Evolutionary conservation across 2,329 filamentous ascomycete species (phyloP).

Genomic region (Penicillium capsulatum): DNA sequence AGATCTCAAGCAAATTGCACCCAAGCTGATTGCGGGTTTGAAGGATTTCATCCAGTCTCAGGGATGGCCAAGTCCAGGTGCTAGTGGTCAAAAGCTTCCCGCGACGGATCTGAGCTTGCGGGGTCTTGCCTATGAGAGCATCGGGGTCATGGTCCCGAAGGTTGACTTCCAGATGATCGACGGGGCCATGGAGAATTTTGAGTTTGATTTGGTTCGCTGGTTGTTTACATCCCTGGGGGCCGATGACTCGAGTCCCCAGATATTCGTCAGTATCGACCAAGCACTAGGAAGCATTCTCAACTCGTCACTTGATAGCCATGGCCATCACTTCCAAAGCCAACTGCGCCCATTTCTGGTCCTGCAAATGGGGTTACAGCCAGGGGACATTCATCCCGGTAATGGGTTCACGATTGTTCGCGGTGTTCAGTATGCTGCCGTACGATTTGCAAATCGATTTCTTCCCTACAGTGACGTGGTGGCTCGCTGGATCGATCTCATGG

Average conservation of each 20-base stretch:
- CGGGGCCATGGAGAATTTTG: constrained; percentile 43
- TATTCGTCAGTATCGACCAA: constrained; percentile 84
- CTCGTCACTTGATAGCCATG: constrained; percentile 49
- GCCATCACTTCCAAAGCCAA: constrained; percentile 40
- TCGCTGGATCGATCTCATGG: constrained; percentile 84
- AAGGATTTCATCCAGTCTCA: constrained; percentile 71
- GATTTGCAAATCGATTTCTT: constrained; percentile 86
- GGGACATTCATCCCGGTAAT: constrained; percentile 36
- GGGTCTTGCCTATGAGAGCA: constrained; percentile 81
- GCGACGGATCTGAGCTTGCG: constrained; percentile 64
- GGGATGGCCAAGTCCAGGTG: constrained; percentile 69
- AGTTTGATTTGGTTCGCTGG: constrained; percentile 60
- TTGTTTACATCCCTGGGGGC: constrained; percentile 78
- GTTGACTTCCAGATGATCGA: constrained; percentile 36
- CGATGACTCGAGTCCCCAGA: constrained; percentile 67
- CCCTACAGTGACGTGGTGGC: constrained; percentile 73
- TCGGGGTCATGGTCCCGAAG: constrained; percentile 67
- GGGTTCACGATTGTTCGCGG: constrained; percentile 58
- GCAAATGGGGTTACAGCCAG: constrained; percentile 57
- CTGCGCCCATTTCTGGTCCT: constrained; percentile 59
- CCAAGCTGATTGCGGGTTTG: constrained; percentile 64
- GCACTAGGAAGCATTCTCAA: constrained; percentile 74
- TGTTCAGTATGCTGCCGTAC: constrained; percentile 74
- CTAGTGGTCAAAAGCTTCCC: constrained; percentile 51
- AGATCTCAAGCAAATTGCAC: constrained; percentile 62